These are phyloP conservation scores for Alternaria alternata DNA, from an alignment of 2,329 filamentous ascomycete species.

Conservation along the genomic window DNA sequence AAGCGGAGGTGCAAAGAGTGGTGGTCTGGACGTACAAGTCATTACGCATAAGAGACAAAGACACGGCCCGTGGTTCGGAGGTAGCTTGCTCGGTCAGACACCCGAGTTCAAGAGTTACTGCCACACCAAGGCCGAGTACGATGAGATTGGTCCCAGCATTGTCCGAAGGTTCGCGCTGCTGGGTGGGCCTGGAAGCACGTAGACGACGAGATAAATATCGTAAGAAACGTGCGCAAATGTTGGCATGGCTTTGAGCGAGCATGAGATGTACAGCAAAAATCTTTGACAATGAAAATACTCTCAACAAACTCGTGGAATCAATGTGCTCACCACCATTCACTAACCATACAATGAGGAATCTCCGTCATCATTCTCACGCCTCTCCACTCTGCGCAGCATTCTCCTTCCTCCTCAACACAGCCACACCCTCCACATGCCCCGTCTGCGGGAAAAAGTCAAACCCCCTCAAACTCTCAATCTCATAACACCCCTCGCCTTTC, in stretches of 20 bases:
- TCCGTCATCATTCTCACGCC: background rate
- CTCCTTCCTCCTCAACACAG: constrained; percentile 60
- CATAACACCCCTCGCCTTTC: constrained; percentile 64
- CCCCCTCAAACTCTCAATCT: constrained; percentile 87
- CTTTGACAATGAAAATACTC: constrained; percentile 20
- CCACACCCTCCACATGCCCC: constrained; percentile 71
- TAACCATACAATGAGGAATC: background rate
- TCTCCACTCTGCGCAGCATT: background rate
- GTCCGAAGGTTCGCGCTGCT: constrained; percentile 92
- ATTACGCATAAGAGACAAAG: constrained; percentile 97
- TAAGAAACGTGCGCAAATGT: constrained; percentile 7
- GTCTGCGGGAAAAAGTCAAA: constrained; percentile 98
- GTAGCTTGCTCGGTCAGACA: constrained; percentile 93
- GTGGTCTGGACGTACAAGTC: constrained; percentile 94
- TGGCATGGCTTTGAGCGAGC: constrained; percentile 21
- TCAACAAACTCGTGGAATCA: background rate
- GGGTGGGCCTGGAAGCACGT: constrained; percentile 87
- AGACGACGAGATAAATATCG: constrained; percentile 8
- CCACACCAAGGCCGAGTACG: constrained; percentile 78
- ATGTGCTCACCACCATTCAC: background rate
- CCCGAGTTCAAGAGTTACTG: constrained; percentile 99
- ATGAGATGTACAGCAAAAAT: constrained; percentile 27
- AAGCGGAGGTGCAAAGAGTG: constrained; percentile 90
- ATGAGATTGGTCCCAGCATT: constrained; percentile 95
- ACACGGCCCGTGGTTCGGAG: constrained; percentile 98